A percentile compares a stretch with the other conserved stretches of the same genome.
Conservation (phyloP, 2,329 filamentous ascomycete genomes). For the Beauveria caledonica region DNA sequence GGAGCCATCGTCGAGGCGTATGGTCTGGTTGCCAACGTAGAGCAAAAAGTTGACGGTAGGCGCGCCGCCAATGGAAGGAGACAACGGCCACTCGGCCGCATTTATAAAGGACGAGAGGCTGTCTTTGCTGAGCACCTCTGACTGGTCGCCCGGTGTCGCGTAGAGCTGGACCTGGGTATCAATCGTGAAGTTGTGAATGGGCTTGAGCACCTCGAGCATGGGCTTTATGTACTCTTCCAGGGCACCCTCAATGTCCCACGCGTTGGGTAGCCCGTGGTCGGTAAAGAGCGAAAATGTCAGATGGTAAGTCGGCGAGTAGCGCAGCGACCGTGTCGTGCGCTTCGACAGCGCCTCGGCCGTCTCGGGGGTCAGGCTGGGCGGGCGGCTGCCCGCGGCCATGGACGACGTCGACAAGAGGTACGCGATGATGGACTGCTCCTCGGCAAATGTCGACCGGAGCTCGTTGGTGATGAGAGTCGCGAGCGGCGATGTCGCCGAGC, state of each 20-base stretch:
- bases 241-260: constrained; percentile 84
- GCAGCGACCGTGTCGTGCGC: constrained; percentile 77
- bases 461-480: constrained; percentile 72
- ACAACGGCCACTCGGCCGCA: constrained; percentile 93
- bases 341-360: constrained; percentile 49
- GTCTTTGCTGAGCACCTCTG: constrained; percentile 65
- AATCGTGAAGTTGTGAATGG: constrained; percentile 91
- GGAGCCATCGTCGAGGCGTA: constrained; percentile 38
- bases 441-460: constrained; percentile 68
- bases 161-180: constrained; percentile 96
- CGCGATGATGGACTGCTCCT: constrained; percentile 82
- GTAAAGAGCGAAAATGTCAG: constrained; percentile 94
- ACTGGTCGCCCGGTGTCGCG: constrained; percentile 59
- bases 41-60: constrained; percentile 95
- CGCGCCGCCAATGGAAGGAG: constrained; percentile 83
- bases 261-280: constrained; percentile 65
- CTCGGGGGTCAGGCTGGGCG: constrained; percentile 40
- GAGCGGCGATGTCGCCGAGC: constrained; percentile 62
- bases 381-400: constrained; percentile 38
- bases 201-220: constrained; percentile 66
- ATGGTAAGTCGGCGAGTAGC: constrained; percentile 90
- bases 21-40: constrained; percentile 75
- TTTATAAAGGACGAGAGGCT: constrained; percentile 94
- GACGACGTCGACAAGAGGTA: constrained; percentile 58
- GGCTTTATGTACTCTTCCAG: constrained; percentile 75